Evolutionary conservation across 106 monocot genomes (phyloP), one percentile per base, ranked within the genome.

Genomic region (Dendrobium officinale): DNA sequence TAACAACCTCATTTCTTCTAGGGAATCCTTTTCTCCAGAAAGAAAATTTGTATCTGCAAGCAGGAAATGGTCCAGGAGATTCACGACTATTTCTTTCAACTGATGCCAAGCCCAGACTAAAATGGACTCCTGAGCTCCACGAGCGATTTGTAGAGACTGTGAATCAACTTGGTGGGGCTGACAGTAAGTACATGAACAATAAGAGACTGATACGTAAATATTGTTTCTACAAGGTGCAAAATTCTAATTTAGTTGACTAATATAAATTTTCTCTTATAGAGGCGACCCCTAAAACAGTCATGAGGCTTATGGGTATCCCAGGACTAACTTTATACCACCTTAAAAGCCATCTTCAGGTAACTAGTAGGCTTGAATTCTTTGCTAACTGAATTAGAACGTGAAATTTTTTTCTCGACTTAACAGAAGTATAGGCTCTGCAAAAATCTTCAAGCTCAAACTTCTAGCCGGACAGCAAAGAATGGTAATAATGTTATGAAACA

Each of bases 101-200:
- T 26, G 93, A 96, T 87, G 92, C 96, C 24, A 96, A 96, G 75
- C 94, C 93, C 26, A 90, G 96, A 56, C 81, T 96, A 67, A 96
- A 96, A 86, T 96, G 96, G 96, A 96, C 90, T 0, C 83, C 85
- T 20, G 96, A 96, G 82, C 88, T 96, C 81, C 96, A 96, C 22
- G 92, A 96, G 37, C 84, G 90, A 17, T 96, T 96, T 44, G 84
- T 87, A 59, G 93, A 96, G n/a, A 94, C 96, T 11, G 94, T 96
- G 56, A 86, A 90, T 80, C 93, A 94, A 77, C 96, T 96, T 22
- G 96, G 96, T 2, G 96, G 96, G 84, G 82, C 96, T 83, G 94
- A 96, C 75, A 96, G 93, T 96, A 73, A 93, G 93, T 83, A 13
- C 13, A 15, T 13, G 51, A 13, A 10, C 15, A 51, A 11, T 51